Conservation (phyloP, 371 early-diverging fungal genomes). For the Rhizopus stolonifer region DNA sequence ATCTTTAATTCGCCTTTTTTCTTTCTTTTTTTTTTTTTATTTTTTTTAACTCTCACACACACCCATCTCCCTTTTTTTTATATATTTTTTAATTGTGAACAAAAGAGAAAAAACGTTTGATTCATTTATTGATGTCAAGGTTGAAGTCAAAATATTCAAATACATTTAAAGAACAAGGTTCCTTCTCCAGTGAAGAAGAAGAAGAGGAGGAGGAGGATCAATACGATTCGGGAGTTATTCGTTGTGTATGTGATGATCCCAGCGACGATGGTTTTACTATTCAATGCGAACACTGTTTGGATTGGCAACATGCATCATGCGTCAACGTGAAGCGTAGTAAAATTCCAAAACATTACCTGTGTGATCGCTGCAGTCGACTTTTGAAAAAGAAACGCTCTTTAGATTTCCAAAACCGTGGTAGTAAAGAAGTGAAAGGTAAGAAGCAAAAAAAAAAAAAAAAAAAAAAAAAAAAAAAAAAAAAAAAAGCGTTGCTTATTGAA, state of each 20-base stretch:
- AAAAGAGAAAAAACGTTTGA: neutral
- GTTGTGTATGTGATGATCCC: conserved; percentile 91
- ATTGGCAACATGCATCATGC: conserved; percentile 96
- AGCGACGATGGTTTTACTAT: conserved; percentile 99
- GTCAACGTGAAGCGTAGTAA: conserved; percentile 61
- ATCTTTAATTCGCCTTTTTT: neutral
- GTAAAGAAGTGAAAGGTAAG: neutral
- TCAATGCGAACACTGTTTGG: conserved; percentile 91
- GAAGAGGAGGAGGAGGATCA: conserved; percentile 17
- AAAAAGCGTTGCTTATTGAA: too few relatives aligned
- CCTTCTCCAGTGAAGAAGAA: neutral
- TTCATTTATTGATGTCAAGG: neutral
- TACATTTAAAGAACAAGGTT: neutral
- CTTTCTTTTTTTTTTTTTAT: conserved; percentile 2
- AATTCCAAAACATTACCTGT: conserved; percentile 13
- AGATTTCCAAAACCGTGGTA: neutral
- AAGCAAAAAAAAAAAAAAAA: conserved; percentile 5
- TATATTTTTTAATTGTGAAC: neutral
- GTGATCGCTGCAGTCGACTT: conserved; percentile 5
- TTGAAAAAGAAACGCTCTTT: conserved; percentile 28
- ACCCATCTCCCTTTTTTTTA: neutral
- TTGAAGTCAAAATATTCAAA: conserved; percentile 4
- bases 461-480: neutral
- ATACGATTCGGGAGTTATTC: conserved; percentile 83
- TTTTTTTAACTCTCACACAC: neutral